Base-by-base conservation (phyloP, 73 alveolate species). In the Paramecium pentaurelia region DNA sequence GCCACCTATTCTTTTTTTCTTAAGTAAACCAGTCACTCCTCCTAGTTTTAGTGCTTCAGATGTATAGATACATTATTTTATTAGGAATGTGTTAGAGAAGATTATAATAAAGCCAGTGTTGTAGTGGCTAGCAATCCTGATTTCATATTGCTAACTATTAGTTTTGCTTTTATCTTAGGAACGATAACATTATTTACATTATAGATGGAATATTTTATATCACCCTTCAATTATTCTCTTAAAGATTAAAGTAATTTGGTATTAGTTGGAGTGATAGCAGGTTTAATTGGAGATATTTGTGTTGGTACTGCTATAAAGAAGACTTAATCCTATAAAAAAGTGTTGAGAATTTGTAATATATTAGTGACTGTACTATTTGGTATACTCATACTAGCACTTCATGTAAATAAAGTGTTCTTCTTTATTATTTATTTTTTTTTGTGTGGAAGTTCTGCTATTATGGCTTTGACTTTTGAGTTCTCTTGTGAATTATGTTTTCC, bases 11-110 rank as follows among this genome's bases (percentile, higher is more conserved):
- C 44, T 80, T 8, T 80, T 80, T 47, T 80, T 80, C 58, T 11
- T 32, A 80, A 45, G 51, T 22, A 80, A 49, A 22, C 91, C 91
- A 44, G 14, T 47, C 16, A 80, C 91, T 10, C 91, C 91, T 18
- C 91, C 91, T 20, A 80, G 91, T 47, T 80, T 45, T 80, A 80
- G 77, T 28, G 91, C 91, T 38, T 80, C 91, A 44, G 91, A 80
- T 80, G 91, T 80, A 80, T 20, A 28, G 8, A 80, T 75, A 32
- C 8, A 0, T 80, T 18, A 20, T 18, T 3, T 28, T 12, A 80
- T 25, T 80, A 80, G 91, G 75, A 49, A 45, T 80, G 91, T 18
- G 91, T 42, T 42, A 42, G 91, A 45, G 91, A 80, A 44, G 91
- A 80, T 80, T 80, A 80, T 36, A 1, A 27, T 6, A 28, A 80